Base-by-base conservation (phyloP, 768 basidiomycete genomes). In the Hypsizygus marmoreus region DNA sequence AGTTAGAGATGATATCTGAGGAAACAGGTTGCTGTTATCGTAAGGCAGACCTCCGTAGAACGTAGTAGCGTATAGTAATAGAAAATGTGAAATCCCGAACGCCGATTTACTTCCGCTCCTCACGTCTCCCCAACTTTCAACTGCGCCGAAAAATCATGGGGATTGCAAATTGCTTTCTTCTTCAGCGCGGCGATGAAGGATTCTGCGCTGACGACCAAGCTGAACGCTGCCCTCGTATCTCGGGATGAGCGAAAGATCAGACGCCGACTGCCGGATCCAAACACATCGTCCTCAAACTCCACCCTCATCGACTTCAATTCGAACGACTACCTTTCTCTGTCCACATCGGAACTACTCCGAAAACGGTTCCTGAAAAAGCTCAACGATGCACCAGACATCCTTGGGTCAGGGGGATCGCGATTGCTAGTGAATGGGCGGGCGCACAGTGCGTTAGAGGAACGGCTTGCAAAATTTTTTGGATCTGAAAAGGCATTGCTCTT, bases 271-370 rank as follows among this genome's bases (percentile, higher is more conserved):
- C 86, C 88, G 4, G 71, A 80, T 45, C 76, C 77, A 0, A 63
- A 65, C 32, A 65, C 75, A 14, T 62, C 76, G 25, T 63, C 69
- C 5, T 63, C 70, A 4, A 55, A 64, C 14, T 38, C 65, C 11
- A 51, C 60, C 43, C 51, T 73, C 17, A 67, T 76, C 42, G 89
- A 93, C 60, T 91, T 92, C 64, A 86, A 77, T n/a, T 88, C 91
- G 2, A 97, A 95, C 65, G 92, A 97, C 66, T 97, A 95, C 66
- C 86, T 97, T 42, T 92, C 91, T 0, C 75, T 97, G 19, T 72
- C 92, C 1, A 63, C 70, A 14, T 89, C 84, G 2, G 56, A 73
- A 1, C 50, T 54, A 14, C 74, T 94, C 10, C 84, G 86, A 22
- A 42, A 62, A 0, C 69, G 65, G 7, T 87, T 92, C 58, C 74